A percentile compares a stretch with the other conserved stretches of the same genome.
Evolutionary conservation across 306 rosid genomes (phyloP).

Genomic region (Arachis hypogaea): DNA sequence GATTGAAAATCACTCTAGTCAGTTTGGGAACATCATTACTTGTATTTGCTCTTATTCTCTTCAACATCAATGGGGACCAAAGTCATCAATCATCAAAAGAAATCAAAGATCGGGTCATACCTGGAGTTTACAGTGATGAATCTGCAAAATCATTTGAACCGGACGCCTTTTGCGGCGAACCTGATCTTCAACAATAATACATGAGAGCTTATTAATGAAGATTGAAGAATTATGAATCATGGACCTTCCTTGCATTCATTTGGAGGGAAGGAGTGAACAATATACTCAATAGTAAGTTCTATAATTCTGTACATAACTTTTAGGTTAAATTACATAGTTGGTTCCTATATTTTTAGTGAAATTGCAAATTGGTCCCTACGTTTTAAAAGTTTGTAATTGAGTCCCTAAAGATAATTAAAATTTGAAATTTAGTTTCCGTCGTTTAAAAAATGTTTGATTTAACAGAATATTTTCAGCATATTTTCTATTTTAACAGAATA

Average conservation of each 20-base stretch:
- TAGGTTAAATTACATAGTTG: no score
- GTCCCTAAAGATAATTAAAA: no score
- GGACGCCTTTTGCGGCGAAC: slow-evolving; percentile 90
- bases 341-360: no score
- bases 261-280: slow-evolving; percentile 3
- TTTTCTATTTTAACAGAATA: no score
- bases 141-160: slow-evolving; percentile 95
- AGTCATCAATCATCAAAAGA: slow-evolving; percentile 44
- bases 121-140: slow-evolving; percentile 84
- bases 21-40: slow-evolving; percentile 61
- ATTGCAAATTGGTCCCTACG: no score
- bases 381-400: no score
- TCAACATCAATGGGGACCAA: slow-evolving; percentile 63
- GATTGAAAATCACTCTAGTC: slow-evolving; percentile 77
- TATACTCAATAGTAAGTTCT: slow-evolving; percentile 14
- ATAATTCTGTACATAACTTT: slow-evolving; percentile 27
- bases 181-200: slow-evolving; percentile 54
- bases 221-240: neutral
- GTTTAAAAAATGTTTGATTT: no score
- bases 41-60: slow-evolving; percentile 54
- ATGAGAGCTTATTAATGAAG: neutral
- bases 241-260: slow-evolving; percentile 17
- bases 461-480: no score
- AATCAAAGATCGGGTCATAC: slow-evolving; percentile 60
- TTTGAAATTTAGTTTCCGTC: no score